A percentile compares a stretch with the other conserved stretches of the same genome.
Evolutionary conservation across 345 rosid species (phyloP).

Genomic region (Brassica nigra): DNA sequence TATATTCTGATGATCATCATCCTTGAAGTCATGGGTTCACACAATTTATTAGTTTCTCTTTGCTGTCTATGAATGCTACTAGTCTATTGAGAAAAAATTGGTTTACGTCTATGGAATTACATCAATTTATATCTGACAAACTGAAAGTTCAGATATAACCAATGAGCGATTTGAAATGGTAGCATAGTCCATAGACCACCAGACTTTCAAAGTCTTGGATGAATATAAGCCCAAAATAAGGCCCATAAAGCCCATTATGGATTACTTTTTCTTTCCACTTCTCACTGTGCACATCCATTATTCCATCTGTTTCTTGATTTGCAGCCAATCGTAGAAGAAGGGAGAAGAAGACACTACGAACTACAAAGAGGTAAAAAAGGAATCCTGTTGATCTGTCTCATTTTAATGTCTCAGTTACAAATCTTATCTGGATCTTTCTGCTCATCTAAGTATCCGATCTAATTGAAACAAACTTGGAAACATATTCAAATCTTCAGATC

Average conservation of each 20-base stretch:
- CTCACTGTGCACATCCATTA: conserved; percentile 11
- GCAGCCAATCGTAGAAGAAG: conserved; percentile 27
- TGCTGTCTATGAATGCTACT: not conserved
- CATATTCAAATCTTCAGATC: conserved; percentile 29
- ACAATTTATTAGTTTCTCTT: conserved; percentile 9
- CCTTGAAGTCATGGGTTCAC: conserved; percentile 32
- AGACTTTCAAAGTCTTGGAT: not conserved
- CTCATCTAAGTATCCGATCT: conserved; percentile 26
- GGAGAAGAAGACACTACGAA: conserved; percentile 13
- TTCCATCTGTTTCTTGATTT: conserved; percentile 21
- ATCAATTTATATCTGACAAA: not conserved
- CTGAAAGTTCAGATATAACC: too few species aligned
- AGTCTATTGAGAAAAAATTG: not conserved
- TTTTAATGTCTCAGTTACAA: not conserved
- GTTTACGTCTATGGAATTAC: not conserved
- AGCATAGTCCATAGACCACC: not conserved
- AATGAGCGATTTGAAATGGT: not conserved
- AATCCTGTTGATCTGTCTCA: conserved; percentile 32
- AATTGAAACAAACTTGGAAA: not conserved
- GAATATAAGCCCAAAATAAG: not conserved
- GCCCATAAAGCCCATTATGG: conserved; percentile 27
- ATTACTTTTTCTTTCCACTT: not conserved
- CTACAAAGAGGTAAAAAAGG: conserved; percentile 27
- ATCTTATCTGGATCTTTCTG: not conserved
- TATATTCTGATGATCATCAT: conserved; percentile 14